Evolutionary conservation across 2,329 filamentous ascomycete genomes (phyloP), one percentile per base, ranked within the genome.

Genomic region (Colletotrichum camelliae): DNA sequence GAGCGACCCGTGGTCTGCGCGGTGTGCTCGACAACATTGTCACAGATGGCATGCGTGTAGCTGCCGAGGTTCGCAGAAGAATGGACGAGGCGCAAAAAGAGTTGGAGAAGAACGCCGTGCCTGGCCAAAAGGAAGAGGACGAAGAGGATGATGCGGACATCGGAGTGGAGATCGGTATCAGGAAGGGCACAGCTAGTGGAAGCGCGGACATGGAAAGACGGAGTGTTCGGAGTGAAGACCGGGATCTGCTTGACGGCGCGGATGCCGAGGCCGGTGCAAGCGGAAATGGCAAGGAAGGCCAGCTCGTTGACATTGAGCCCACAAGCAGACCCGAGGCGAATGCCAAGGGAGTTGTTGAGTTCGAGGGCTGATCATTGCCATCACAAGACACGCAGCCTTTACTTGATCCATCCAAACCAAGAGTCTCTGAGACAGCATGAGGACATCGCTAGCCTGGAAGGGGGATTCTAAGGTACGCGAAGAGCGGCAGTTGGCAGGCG

Each of bases 1-100:
- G 88, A 91, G 39, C 92, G 89, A 61, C 89, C 68, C 94, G 96
- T 78, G 95, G 97, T 27, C 89, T 99, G 2, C 91, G 97, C 57
- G 97, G 97, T 24, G 97, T 99, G 75, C 88, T 99, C 52, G 97
- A 99, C 86, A 98, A 98, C 80, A 98, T 99, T 80, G 97, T 98
- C 78, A 98, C 94, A 2, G 97, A 99, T 82, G 97, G 97, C 57
- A 98, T 98, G 93, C 93, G 96, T 39, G 96, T 98, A 74, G 97
- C 97, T 1, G 95, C 94, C 1, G 97, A 99, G 84, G 96, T 99
- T 67, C 91, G 94, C 79, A 92, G 96, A 80, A 91, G 96, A 60
- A 98, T 98, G 94, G 96, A 99, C 77, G 97, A 99, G 83, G 96
- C 96, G 4, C 96, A 98, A 84, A 93, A 93, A 79, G 96, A 98